Evolutionary conservation across 768 basidiomycete genomes (phyloP), one percentile per base, ranked within the genome.

Genomic region (Sporobolomyces phaffii): DNA sequence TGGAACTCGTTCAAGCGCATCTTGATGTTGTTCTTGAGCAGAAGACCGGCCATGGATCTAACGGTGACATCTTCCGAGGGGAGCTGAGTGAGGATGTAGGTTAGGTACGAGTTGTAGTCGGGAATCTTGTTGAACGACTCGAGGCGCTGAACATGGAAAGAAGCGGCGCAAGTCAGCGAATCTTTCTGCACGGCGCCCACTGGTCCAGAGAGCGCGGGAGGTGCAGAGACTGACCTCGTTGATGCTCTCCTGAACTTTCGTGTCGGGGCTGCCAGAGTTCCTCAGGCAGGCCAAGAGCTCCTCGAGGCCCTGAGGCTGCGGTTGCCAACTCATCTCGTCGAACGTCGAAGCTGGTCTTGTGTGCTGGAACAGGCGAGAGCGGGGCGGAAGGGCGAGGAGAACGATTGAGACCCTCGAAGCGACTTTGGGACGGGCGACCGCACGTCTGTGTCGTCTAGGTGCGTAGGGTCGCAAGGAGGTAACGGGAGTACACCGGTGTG

Each of bases 21-120:
- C 64, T 86, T 83, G 48, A 90, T 84, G 75, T 91, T 92, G 79
- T 99, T 98, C 85, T 99, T 99, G 78, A 99, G 85, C 28, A 97
- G 82, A 74, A 97, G 90, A 47, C 94, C 94, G 29, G 94, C 93
- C 80, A 97, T 93, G 65, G 90, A 89, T 58, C 94, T 86, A 77
- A 94, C 91, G 54, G 89, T 87, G 76, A 91, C 91, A 76, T 92
- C 88, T 79, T 97, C 91, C 66, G 84, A 82, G 2, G 86, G 82
- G 81, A 89, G 80, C 49, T 83, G 82, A 64, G 87, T 86, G 70
- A 98, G 85, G 80, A 97, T 92, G 77, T 93, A 90, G 26, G 89
- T 89, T 70, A 99, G 86, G 83, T 99, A 98, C 33, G 54, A 60
- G 58, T 73, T 73, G 69, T 70, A 73, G 38, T 71, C 72, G 29